phyloP scores from a whole-genome alignment of 345 rosid species.

The Eucalyptus guilfoylei region DNA sequence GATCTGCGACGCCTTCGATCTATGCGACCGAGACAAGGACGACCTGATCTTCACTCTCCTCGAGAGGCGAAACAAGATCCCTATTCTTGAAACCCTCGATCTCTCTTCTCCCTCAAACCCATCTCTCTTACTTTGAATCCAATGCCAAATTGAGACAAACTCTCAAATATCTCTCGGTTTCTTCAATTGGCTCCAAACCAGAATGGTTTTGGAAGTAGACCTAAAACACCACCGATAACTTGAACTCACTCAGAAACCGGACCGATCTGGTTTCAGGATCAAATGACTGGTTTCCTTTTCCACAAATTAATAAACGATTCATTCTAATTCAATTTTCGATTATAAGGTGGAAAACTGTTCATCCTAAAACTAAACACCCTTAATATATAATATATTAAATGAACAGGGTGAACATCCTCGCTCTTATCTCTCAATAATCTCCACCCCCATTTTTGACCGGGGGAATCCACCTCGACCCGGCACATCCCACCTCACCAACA shows the following conservation, averaged over 20 bases:
- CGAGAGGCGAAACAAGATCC: background rate
- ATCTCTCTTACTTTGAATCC: background rate
- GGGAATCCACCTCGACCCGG: no score
- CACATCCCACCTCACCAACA: background rate
- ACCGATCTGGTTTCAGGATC: background rate
- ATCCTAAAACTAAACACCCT: fast-evolving
- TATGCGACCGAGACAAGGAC: background rate
- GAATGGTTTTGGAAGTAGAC: background rate
- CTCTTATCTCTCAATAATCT: background rate
- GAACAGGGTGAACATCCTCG: background rate
- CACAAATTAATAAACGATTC: fast-evolving
- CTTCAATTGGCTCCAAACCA: background rate
- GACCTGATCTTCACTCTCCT: background rate
- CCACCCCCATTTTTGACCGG: background rate
- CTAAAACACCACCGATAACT: fast-evolving
- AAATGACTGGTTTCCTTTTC: no score
- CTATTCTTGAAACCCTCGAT: background rate
- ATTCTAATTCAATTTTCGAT: no score
- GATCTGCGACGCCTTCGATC: no score
- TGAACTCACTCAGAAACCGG: background rate
- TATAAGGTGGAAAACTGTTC: fast-evolving
- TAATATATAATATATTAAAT: no score
- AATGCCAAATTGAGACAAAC: background rate
- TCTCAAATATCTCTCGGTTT: background rate
- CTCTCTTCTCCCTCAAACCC: background rate